Base-by-base conservation (phyloP, 1,284 basidiomycete species). In the Tilletia setariae region DNA sequence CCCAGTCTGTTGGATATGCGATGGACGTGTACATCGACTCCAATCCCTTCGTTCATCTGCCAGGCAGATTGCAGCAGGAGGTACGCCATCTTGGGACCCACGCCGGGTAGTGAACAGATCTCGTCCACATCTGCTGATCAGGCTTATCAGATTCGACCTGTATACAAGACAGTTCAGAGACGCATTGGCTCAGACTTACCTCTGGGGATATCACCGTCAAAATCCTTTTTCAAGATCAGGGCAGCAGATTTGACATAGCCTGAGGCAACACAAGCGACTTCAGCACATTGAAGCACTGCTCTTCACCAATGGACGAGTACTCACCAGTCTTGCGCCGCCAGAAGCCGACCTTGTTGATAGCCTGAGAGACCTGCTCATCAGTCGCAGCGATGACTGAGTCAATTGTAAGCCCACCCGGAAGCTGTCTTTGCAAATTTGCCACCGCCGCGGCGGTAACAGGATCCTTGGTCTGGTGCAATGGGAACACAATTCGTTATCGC, bases 11-110 rank as follows among this genome's bases (percentile, higher is more conserved):
- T 95, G 15, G 93, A 93, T 68, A 98, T 94, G 0, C 95, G 86
- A 76, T 98, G 94, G 0, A 98, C 95, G 79, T 98, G 94, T 0
- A 93, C 90, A 76, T 98, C 95, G 0, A 98, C 94, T 0, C 95
- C 95, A 46, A 98, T 96, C 0, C 94, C 95, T n/a, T 88, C 86
- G 76, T 96, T 94, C 28, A 61, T 32, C 61, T 92, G 92, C 21
- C 68, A 93, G 94, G 96, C 16, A 89, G 92, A 62, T 74, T 94
- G 92, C 1, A 97, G 85, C 0, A 89, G 86, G 1, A 84, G 73
- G 51, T 82, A 84, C 0, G 82, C 79, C 75, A 83, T 83, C 51
- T 83, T 83, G 19, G 82, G 82, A 0, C 82, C 82, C 13, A 83
- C 81, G 2, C 82, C 82, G 7, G 79, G 79, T 6, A 76, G 74